Conservation (phyloP, 768 basidiomycete species). For the Suillus subluteus region DNA sequence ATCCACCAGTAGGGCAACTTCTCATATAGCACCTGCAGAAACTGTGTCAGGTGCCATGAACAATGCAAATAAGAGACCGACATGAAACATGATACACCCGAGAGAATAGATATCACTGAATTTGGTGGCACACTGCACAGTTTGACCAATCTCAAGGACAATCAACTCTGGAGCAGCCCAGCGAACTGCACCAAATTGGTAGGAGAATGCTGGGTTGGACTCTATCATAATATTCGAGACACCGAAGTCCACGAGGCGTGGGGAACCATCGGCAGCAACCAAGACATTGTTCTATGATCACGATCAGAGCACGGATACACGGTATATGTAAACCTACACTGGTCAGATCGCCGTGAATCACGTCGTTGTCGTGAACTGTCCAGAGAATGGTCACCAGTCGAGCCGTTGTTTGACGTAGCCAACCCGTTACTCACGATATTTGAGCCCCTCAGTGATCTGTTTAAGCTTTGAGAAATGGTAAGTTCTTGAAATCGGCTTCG, state of each 20-base stretch:
- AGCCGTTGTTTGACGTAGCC: too few species aligned
- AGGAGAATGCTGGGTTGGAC: constrained; percentile 21
- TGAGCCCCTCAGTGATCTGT: constrained; percentile 20
- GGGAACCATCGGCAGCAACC: constrained; percentile 33
- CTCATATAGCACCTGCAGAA: constrained; percentile 28
- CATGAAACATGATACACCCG: constrained; percentile 35
- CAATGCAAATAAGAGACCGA: constrained; percentile 7
- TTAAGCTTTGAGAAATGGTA: neutral
- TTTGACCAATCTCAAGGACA: constrained; percentile 20
- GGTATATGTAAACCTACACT: constrained; percentile 32
- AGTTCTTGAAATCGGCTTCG: neutral
- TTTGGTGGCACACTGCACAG: constrained; percentile 14
- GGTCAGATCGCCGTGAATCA: constrained; percentile 50
- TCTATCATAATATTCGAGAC: constrained; percentile 34
- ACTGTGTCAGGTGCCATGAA: neutral
- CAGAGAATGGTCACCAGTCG: neutral
- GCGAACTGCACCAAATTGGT: constrained; percentile 43
- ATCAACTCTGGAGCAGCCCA: constrained; percentile 45
- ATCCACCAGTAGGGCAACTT: constrained; percentile 26
- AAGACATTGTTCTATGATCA: constrained; percentile 37
- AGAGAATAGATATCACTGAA: constrained; percentile 50
- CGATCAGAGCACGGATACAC: neutral
- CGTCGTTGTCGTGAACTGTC: constrained; percentile 22
- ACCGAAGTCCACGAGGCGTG: constrained; percentile 41
- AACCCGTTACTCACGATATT: constrained; percentile 15